Evolutionary conservation across 2,329 filamentous ascomycete genomes (phyloP), one percentile per base, ranked within the genome.

Genomic region (Penicillium sp.): DNA sequence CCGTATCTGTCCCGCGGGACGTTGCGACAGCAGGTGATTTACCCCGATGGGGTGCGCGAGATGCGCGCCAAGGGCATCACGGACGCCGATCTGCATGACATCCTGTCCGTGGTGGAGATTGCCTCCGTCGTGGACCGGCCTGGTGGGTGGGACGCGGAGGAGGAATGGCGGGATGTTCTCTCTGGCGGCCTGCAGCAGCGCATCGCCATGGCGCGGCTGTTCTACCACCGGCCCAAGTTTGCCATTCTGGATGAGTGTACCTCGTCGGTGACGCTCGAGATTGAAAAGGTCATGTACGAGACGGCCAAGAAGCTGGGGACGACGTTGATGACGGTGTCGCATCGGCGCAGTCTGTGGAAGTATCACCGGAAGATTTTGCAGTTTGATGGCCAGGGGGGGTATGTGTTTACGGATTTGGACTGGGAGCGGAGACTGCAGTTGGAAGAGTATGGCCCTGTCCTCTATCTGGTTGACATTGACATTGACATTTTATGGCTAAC

Each of bases 211-310:
- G 95, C 95, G 0, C 85, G 95, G 0, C 84, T 96, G 17, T 97
- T 97, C 78, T 98, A 98, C 77, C 94, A 98, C 78, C 84, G 87
- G 10, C 94, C 94, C 0, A 89, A 90, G 68, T 98, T 96, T 75
- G 95, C 95, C 11, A 99, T 99, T 67, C 82, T 99, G 39, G 95
- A 99, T 74, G 95, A 99, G 79, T 99, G 95, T 77, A 99, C 95
- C 6, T 93, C 89, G 58, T 92, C 88, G 54, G 92, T 99, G n/a
- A 97, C 96, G 15, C 84, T 97, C 31, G 94, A 98, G 68, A 92
- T 93, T 61, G 95, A 99, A 73, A 90, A 92, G 73, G 85, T 92
- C 73, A 98, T 99, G 92, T 99, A 99, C 76, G 94, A 97, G 69
- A 93, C 92, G 57, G 95, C 95, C 53, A 98, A 99, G 82, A 83